phyloP scores from a whole-genome alignment of 148 eudicot genomes.

The Rhododendron henanense region DNA sequence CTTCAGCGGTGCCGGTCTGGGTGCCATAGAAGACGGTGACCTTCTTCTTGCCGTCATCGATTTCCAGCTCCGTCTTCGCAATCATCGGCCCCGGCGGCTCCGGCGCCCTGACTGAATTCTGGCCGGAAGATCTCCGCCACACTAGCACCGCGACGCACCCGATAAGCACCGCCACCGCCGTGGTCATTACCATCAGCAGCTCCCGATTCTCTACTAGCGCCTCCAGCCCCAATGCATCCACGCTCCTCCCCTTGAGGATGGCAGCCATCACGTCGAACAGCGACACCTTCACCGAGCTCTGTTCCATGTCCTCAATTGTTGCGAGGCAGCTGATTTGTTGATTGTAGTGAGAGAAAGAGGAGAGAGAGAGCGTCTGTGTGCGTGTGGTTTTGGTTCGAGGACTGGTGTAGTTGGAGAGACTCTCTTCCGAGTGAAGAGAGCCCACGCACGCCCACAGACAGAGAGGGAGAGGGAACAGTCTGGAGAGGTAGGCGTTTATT shows the following conservation, averaged over 20 bases:
- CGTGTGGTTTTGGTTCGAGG: background rate
- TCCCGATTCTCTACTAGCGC: slow-evolving; percentile 53
- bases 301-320: slow-evolving; percentile 38
- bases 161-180: slow-evolving; percentile 64
- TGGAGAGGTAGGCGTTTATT: background rate
- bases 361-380: background rate
- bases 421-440: background rate
- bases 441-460: background rate
- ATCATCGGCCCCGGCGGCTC: slow-evolving; percentile 38
- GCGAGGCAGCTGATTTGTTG: background rate
- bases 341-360: background rate
- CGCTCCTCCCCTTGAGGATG: slow-evolving; percentile 38
- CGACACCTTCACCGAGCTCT: slow-evolving; percentile 57
- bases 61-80: slow-evolving; percentile 33
- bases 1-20: slow-evolving; percentile 98
- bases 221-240: slow-evolving; percentile 39
- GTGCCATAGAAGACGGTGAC: slow-evolving; percentile 82
- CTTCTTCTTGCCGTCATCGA: slow-evolving; percentile 69
- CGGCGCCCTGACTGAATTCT: slow-evolving; percentile 22
- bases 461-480: background rate
- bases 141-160: slow-evolving; percentile 52
- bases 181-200: slow-evolving; percentile 53
- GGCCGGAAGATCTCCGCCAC: slow-evolving; percentile 54
- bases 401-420: slow-evolving; percentile 10
- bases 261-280: slow-evolving; percentile 72